These are phyloP conservation scores for Nemania bipapillata DNA, from an alignment of 2,329 filamentous ascomycete species.

Conservation along the genomic window DNA sequence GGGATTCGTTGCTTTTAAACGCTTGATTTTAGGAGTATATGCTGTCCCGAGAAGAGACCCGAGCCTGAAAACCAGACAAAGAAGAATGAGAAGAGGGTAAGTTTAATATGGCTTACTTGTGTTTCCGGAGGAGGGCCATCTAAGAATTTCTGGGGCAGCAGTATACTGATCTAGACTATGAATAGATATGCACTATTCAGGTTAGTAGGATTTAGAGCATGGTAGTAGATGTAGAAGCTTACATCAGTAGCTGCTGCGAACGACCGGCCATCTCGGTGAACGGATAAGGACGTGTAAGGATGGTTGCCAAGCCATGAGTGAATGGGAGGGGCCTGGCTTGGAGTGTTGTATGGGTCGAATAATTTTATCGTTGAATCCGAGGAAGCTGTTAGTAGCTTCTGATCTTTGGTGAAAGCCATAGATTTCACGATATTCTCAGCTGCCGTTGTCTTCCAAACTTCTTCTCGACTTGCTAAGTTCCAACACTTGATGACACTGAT, in stretches of 20 bases:
- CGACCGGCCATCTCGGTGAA: slow-evolving; percentile 79
- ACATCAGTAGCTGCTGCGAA: slow-evolving; percentile 76
- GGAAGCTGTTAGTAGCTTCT: slow-evolving; percentile 86
- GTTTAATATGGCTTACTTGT: slow-evolving; percentile 63
- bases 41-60: no score
- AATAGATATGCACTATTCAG: slow-evolving; percentile 75
- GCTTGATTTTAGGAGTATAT: no score
- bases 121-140: slow-evolving; percentile 88
- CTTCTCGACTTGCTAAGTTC: slow-evolving; percentile 44
- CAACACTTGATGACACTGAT: slow-evolving; percentile 73
- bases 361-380: slow-evolving; percentile 88
- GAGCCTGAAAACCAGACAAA: not conserved
- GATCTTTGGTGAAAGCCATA: slow-evolving; percentile 86
- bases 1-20: no score
- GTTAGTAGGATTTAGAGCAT: slow-evolving; percentile 10
- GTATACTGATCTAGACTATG: slow-evolving; percentile 87
- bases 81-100: not conserved
- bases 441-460: slow-evolving; percentile 84
- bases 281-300: slow-evolving; percentile 84
- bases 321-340: slow-evolving; percentile 74
- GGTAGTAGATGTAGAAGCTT: not conserved
- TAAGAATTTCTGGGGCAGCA: slow-evolving; percentile 81
- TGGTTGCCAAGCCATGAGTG: slow-evolving; percentile 85
- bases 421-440: slow-evolving; percentile 96
- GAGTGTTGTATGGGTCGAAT: slow-evolving; percentile 85